Conservation (phyloP, 306 rosid species). For the Prunus kanzakura region DNA sequence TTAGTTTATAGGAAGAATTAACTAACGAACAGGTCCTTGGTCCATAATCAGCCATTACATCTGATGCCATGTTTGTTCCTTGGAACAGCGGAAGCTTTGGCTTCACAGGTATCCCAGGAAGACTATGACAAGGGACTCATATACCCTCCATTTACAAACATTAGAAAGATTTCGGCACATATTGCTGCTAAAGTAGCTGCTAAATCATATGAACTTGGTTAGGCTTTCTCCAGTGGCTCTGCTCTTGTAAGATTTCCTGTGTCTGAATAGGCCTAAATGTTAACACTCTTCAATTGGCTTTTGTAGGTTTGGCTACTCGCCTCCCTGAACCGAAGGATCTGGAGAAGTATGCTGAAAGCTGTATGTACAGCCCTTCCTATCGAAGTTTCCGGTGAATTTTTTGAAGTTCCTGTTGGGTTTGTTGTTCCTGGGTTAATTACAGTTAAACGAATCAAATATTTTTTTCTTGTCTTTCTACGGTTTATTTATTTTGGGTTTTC, state of each 20-base stretch:
- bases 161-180: conserved; percentile 89
- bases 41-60: not conserved
- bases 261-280: not conserved
- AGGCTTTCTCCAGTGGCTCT: conserved; percentile 16
- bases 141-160: conserved; percentile 81
- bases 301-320: conserved; percentile 82
- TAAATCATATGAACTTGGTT: conserved; percentile 88
- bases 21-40: not conserved
- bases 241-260: not conserved
- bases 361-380: conserved; percentile 82
- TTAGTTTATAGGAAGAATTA: not conserved
- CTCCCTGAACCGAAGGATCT: conserved; percentile 86
- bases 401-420: not conserved
- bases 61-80: conserved; percentile 15
- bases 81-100: conserved; percentile 91
- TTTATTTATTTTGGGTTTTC: not conserved
- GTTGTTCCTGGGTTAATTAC: not conserved
- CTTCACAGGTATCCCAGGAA: conserved; percentile 63
- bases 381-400: conserved; percentile 58
- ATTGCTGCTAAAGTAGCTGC: conserved; percentile 92
- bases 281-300: not conserved
- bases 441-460: not conserved
- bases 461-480: not conserved
- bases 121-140: conserved; percentile 79
- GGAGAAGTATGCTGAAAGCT: conserved; percentile 77